Evolutionary conservation across 2,329 filamentous ascomycete species (phyloP), one percentile per base, ranked within the genome.

Genomic region (Whalleya microplaca): DNA sequence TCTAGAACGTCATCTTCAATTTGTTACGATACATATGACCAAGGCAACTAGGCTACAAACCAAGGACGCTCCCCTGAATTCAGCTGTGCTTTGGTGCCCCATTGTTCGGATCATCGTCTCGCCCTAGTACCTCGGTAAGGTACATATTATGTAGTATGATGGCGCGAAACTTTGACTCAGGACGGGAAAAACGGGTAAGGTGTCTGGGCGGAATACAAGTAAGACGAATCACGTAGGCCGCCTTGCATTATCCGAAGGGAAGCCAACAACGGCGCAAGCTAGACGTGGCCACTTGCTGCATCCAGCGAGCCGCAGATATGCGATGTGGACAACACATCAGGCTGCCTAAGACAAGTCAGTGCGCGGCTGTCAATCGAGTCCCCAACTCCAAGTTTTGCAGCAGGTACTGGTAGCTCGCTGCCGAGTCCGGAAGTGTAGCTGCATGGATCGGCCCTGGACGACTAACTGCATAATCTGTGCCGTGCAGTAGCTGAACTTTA

Each of bases 361-460:
- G 32, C 32, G 8, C 32, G 14, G 32, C 9, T 37, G 32, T 37
- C 14, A 37, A 37, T 37, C 32, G 14, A 37, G 32, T 27, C 29
- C 44, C 23, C 45, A 37, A 41, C 41, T 48, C 53, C 29, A 51
- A 14, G 29, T 37, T 44, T 47, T 19, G 41, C 45, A n/a, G 42
- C 21, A 21, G 41, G 37, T 47, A 20, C 20, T 29, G 2, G 21
- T 27, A 45, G 27, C 27, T 46, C 19, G 32, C 21, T 48, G 21
- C 48, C 19, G 48, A 20, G 48, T 44, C 20, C 42, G 42, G 48
- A 45, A 41, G 42, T 51, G 12, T 41, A 41, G 29, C 42, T 8
- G 20, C 41, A 19, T 29, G 21, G 20, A 21, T 41, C 42, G 29
- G 20, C 42, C 48, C 23, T 51, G 27, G 21, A 10, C 27, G 18